Evolutionary conservation across 805 yeast genomes (phyloP), one percentile per base, ranked within the genome.

Genomic region (Sugiyamaella smithiae): DNA sequence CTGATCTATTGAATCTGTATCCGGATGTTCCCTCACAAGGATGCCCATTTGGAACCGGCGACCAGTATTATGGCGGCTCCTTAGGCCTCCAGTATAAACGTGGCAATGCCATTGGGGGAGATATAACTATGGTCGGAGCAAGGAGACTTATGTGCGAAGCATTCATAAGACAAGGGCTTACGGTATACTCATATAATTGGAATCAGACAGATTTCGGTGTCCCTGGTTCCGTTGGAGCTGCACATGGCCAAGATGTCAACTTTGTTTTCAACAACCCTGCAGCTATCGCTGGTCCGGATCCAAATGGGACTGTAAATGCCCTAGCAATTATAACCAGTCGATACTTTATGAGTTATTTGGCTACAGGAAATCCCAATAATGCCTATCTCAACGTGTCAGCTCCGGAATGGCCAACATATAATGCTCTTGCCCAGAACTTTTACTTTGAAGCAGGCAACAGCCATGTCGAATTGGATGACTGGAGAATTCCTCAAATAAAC

Each of bases 1-100:
- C 50, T 36, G 26, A 45, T 5, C 11, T 26, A 26, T 26, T 40
- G n/a, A 35, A n/a, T 3, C 23, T 48, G 23, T 55, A 55, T 40
- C 57, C 58, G 11, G 32, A 38, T 26, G 45, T 40, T 17, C 52
- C 57, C 6, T 8, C 45, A 6, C 33, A 23, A 4, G 58, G 58
- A 9, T 51, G 51, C 12, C 57, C 57, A 9, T 51, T 48, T 46
- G 26, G 43, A n/a, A 51, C 55, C 6, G 52, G 55, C 7, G 29
- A 26, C 11, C 29, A 26, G 29, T 26, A 26, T 11, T 26, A 26
- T 26, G 29, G 29, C 11, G 29, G 29, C 29, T 26, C 29, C 9
- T 26, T 26, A 8, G 29, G 29, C 7, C 29, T 26, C 7, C 29
- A 26, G 11, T 26, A 8, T 11, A 26, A 26, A 26, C 7, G 29